Evolutionary conservation across 2,329 filamentous ascomycete genomes (phyloP), one percentile per base, ranked within the genome.

Genomic region (Penicillium sp.): DNA sequence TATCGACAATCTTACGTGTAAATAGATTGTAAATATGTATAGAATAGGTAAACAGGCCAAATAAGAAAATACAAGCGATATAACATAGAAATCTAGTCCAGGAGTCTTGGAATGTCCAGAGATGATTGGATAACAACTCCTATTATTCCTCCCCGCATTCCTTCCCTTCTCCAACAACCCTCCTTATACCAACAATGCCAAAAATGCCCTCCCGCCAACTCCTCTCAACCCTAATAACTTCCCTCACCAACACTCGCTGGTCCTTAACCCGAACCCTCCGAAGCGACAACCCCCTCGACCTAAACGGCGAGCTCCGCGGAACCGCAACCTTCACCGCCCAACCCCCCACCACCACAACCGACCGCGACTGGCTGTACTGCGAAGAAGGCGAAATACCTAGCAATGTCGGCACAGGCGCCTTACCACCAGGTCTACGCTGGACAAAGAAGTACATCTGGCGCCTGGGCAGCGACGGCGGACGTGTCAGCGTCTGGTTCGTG

Each of bases 381-480:
- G 76, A 78, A 63, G 69, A 75, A 59, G 76, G 76, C 51, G 69
- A 74, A 45, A 72, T 77, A 58, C 68, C 69, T 15, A 57, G 53
- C n/a, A 57, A 60, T 5, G 53, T 64, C n/a, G 58, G 61, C 0
- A 49, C 60, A n/a, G 65, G 61, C 1, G 61, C 65, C 15, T 50
- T 54, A 6, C 46, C 50, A 52, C 55, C 61, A 15, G 65, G 67
- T 3, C 52, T 73, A 25, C 68, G 61, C 40, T 74, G 68, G 70
- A 69, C 70, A 8, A 75, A 75, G 57, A 77, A 76, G 56, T 78
- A 77, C 54, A 75, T 78, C 46, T 78, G 76, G 76, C 70, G 73
- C 1, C 49, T 75, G 18, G 53, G 32, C 32, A 59, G 59, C 15
- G 59, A 66, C 3, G 49, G 58, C 25, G 65, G 58, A 15, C 58